Base-by-base conservation (phyloP, 164 flowering plant genomes). In the Tinospora cordifolia region DNA sequence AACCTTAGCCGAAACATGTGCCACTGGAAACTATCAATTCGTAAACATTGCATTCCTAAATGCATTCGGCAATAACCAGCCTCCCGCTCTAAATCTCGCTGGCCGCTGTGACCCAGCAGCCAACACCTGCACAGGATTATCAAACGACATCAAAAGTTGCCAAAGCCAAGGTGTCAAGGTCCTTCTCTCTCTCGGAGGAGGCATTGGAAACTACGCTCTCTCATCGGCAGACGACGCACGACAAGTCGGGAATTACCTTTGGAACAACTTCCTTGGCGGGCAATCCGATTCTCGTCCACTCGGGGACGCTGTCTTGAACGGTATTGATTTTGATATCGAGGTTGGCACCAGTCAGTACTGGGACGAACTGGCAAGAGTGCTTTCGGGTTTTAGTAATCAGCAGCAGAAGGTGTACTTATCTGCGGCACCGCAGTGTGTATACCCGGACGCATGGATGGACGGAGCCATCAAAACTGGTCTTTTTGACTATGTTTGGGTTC, bases 121-220 rank as follows among this genome's bases (percentile, higher is more conserved):
- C 65, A 41, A 40, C n/a, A 75, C 81, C 6, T 83, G 87, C 80
- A 39, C 62, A 13, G 6, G 10, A 2, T 19, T 78, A 19, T 70
- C 74, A 75, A 6, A 6, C 6, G 74, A 17, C 54, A 79, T 79
- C 1, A 72, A 19, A 24, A 3, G 13, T 6, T 84, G 88, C 74
- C 88, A 87, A 65, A 54, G 25, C 8, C 72, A 1, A 24, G 85
- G 83, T 15, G 69, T 85, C 62, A 81, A 81, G 74, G 86, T 87
- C 19, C 26, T 84, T 67, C 81, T 85, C 41, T 83, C 90, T 3
- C 22, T 85, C 2, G 87, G 87, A 3, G 90, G 90, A 1, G 84
- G 80, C 26, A 14, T 57, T n/a, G 87, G 85, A 1, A 77, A 14
- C 76, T 86, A 86, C 76, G 62, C 81, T 2, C 77, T 86, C 3